phyloP scores from a whole-genome alignment of 208 protist species.

The Crithidia sp. region DNA sequence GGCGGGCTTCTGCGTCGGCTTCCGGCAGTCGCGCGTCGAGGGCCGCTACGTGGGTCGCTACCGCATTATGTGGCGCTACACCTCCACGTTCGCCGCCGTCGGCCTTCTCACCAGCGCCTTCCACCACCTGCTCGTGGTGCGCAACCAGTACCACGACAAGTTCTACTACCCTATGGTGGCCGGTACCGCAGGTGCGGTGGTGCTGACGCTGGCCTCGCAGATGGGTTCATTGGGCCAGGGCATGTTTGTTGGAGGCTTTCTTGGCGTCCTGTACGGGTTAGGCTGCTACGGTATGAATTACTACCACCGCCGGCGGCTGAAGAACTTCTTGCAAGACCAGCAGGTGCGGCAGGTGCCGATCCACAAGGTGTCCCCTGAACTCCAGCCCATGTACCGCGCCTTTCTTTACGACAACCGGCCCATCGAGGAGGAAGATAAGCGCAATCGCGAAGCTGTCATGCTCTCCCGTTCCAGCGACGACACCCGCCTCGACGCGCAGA shows the following conservation, averaged over 20 bases:
- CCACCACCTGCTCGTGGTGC: conserved; percentile 81
- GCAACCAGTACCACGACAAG: conserved; percentile 79
- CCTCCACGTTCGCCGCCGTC: conserved; percentile 74
- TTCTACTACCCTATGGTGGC: conserved; percentile 80
- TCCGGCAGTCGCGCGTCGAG: conserved; percentile 75
- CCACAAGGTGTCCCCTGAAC: conserved; percentile 81
- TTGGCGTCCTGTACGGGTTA: conserved; percentile 75
- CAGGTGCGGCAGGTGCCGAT: conserved; percentile 81
- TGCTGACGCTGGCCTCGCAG: conserved; percentile 67
- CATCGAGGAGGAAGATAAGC: conserved; percentile 68
- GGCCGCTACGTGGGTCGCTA: conserved; percentile 83
- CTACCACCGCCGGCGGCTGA: conserved; percentile 72
- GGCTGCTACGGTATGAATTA: conserved; percentile 79
- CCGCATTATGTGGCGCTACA: conserved; percentile 82
- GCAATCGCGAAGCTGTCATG: conserved; percentile 52
- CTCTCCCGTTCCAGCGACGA: conserved; percentile 56
- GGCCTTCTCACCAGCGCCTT: conserved; percentile 74
- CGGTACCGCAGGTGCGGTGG: conserved; percentile 41
- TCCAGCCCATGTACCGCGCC: conserved; percentile 85
- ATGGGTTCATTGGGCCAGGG: conserved; percentile 75
- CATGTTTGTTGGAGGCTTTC: conserved; percentile 69
- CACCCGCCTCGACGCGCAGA: conserved; percentile 73
- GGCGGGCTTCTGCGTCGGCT: conserved; percentile 67
- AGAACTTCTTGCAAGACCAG: conserved; percentile 76
- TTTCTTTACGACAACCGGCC: conserved; percentile 85